These are phyloP conservation scores for Cucumis cinereus DNA, from an alignment of 306 rosid genomes.

Conservation along the genomic window DNA sequence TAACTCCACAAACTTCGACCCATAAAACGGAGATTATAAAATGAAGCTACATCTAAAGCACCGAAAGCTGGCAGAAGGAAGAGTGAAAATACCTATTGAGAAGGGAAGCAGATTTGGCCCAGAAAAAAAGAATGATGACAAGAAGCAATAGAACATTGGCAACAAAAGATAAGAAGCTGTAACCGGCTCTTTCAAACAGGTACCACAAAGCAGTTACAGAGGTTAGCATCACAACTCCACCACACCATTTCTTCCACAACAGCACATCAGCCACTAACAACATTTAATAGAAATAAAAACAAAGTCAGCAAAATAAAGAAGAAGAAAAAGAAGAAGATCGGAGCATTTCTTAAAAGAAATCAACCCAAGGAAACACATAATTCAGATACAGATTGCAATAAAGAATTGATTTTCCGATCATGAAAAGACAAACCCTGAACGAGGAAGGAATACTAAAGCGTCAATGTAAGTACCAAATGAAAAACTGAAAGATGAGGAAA, in stretches of 20 bases:
- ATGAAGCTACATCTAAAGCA: background rate
- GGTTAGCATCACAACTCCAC: conserved; percentile 37
- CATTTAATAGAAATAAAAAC: background rate
- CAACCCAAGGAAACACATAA: background rate
- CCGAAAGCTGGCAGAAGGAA: background rate
- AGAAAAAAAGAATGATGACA: conserved; percentile 67
- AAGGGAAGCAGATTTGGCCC: conserved; percentile 97
- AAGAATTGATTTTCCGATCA: background rate
- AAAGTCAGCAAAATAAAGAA: background rate
- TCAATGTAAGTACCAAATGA: background rate
- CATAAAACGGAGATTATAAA: background rate
- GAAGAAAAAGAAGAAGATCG: background rate
- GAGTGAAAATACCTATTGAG: conserved; percentile 54
- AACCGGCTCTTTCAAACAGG: conserved; percentile 76
- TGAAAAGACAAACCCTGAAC: background rate
- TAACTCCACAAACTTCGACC: background rate
- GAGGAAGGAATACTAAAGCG: background rate
- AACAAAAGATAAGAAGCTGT: conserved; percentile 67
- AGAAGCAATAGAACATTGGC: conserved; percentile 84
- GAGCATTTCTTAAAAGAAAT: background rate
- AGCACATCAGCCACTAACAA: conserved; percentile 69
- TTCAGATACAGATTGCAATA: background rate
- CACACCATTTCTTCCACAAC: conserved; percentile 81
- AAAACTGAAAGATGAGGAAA: background rate
- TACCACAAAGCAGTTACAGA: conserved; percentile 66